Evolutionary conservation across 2,329 filamentous ascomycete genomes (phyloP).

Genomic region (Plenodomus lindquistii): DNA sequence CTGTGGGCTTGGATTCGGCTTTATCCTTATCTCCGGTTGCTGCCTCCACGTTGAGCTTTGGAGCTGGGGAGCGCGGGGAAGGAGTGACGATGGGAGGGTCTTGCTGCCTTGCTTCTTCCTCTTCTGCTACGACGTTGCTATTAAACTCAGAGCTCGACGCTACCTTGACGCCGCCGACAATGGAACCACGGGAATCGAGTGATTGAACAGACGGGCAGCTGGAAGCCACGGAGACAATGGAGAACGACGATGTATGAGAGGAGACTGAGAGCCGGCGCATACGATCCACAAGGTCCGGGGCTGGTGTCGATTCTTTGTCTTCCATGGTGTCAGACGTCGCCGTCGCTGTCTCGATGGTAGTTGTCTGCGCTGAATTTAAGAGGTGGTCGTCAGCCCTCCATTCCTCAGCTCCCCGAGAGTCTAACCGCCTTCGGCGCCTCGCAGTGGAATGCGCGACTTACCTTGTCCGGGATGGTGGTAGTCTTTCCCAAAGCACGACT

Average conservation of each 20-base stretch:
- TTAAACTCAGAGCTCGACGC: background rate
- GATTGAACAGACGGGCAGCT: constrained; percentile 10
- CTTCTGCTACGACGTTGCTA: background rate
- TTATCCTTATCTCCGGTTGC: background rate
- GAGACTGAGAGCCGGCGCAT: constrained; percentile 17
- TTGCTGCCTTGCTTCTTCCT: background rate
- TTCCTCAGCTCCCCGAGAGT: background rate
- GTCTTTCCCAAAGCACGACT: constrained; percentile 18
- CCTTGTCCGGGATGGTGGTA: constrained; percentile 16
- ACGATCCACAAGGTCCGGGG: constrained; percentile 3
- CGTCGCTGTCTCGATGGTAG: background rate
- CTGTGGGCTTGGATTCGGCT: background rate
- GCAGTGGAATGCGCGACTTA: background rate
- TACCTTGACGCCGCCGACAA: background rate
- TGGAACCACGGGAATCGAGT: constrained; percentile 1
- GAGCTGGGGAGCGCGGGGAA: background rate
- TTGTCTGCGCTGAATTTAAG: background rate
- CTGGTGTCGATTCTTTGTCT: background rate
- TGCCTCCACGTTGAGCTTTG: background rate
- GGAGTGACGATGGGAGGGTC: background rate
- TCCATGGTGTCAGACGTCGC: background rate
- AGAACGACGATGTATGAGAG: constrained; percentile 20
- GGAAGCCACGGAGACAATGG: constrained; percentile 17
- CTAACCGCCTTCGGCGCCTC: background rate
- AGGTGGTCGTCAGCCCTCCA: background rate